Evolutionary conservation across 805 yeast genomes (phyloP).

Genomic region (Metschnikowia drakensbergensis): DNA sequence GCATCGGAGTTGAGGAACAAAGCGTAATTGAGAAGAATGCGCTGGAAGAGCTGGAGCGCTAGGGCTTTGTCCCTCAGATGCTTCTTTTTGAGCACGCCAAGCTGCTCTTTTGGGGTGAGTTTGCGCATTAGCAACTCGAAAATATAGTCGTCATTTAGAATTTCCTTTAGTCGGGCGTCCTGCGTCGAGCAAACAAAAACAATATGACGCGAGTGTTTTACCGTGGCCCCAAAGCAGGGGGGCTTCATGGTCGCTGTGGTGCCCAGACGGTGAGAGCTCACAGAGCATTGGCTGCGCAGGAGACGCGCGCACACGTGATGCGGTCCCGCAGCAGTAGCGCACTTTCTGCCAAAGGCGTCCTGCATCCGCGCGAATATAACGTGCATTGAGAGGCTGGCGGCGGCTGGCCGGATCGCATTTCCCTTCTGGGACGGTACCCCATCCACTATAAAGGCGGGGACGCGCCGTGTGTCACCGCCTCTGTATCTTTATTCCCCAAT

Average conservation of each 20-base stretch:
- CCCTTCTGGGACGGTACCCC: neutral
- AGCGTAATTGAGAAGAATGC: conserved; percentile 36
- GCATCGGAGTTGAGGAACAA: conserved; percentile 14
- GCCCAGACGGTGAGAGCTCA: too few relatives aligned
- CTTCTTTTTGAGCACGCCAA: conserved; percentile 38
- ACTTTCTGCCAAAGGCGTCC: neutral
- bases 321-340: neutral
- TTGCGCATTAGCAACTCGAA: conserved; percentile 50
- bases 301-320: neutral
- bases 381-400: neutral
- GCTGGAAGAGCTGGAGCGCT: conserved; percentile 44
- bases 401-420: conserved; percentile 1
- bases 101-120: conserved; percentile 42
- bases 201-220: neutral
- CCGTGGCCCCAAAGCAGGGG: neutral
- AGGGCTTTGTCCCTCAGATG: conserved; percentile 33
- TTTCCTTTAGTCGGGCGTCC: neutral
- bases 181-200: conserved; percentile 16
- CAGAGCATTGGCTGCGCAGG: too few relatives aligned
- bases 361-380: neutral
- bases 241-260: neutral
- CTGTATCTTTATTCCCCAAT: neutral
- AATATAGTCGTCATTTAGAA: conserved; percentile 30
- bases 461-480: neutral
- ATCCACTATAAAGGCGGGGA: neutral